Evolutionary conservation across 306 rosid species (phyloP).

Genomic region (Prinsepia uniflora): DNA sequence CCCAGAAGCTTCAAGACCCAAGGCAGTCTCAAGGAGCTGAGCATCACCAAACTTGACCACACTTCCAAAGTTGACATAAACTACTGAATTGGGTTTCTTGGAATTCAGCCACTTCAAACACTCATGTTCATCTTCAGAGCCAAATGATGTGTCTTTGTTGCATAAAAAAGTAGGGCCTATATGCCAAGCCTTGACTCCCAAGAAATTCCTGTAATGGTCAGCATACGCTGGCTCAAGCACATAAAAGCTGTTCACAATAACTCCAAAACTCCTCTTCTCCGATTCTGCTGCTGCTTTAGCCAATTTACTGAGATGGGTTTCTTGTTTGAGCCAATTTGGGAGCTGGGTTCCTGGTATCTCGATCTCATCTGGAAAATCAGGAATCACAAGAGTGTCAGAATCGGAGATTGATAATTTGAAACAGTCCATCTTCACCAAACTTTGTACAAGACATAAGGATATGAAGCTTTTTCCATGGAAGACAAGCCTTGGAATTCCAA

Average conservation of each 20-base stretch:
- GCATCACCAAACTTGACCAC: conserved; percentile 18
- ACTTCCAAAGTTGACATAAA: conserved; percentile 50
- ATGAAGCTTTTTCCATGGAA: conserved; percentile 34
- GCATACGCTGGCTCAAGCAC: conserved; percentile 30
- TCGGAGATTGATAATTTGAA: not conserved
- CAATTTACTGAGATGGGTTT: not conserved
- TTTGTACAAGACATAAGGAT: conserved; percentile 7
- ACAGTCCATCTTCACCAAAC: conserved; percentile 8
- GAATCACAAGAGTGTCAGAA: not conserved
- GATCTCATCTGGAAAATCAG: conserved; percentile 9
- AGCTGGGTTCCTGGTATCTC: not conserved
- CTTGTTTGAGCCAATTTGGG: not conserved
- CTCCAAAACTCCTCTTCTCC: conserved; percentile 21
- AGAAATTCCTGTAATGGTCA: conserved; percentile 24
- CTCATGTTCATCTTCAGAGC: conserved; percentile 16
- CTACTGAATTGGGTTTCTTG: conserved; percentile 28
- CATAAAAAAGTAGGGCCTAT: conserved; percentile 26
- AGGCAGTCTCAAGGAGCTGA: conserved; percentile 46
- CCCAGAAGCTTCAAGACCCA: conserved; percentile 46
- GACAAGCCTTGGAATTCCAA: conserved; percentile 38
- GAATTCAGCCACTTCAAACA: no score
- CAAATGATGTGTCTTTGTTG: not conserved
- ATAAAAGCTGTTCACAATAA: conserved; percentile 29
- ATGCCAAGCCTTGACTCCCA: conserved; percentile 27
- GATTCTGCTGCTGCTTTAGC: not conserved